Conservation (phyloP, 768 basidiomycete genomes). For the Amanita brunnescens region DNA sequence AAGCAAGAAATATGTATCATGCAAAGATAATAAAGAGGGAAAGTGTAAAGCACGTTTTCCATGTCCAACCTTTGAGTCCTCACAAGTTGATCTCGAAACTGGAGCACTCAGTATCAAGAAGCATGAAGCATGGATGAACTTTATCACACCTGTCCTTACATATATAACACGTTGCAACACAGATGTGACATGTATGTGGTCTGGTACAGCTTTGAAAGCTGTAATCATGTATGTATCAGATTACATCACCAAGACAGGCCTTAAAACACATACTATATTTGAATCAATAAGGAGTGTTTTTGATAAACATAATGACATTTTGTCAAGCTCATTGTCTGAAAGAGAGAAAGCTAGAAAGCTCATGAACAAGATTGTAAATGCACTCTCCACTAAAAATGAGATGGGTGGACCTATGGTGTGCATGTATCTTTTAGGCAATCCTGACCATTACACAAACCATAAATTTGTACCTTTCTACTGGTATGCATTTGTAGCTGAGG, state of each 20-base stretch:
- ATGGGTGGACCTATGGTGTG: conserved; percentile 23
- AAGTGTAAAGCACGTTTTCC: too few species aligned
- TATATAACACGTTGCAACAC: conserved; percentile 31
- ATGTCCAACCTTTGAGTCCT: conserved; percentile 12
- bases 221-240: conserved; percentile 37
- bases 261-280: conserved; percentile 33
- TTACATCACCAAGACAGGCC: conserved; percentile 31
- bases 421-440: too few species aligned
- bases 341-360: too few species aligned
- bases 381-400: conserved; percentile 10
- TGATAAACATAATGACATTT: conserved; percentile 19
- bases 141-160: conserved; percentile 18
- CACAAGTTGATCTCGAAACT: conserved; percentile 18
- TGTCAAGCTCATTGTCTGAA: conserved; percentile 14
- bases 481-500: conserved; percentile 22
- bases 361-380: too few species aligned
- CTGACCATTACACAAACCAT: too few species aligned
- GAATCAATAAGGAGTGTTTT: conserved; percentile 18
- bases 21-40: too few species aligned
- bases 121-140: conserved; percentile 29
- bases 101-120: conserved; percentile 24
- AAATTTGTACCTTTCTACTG: conserved; percentile 34
- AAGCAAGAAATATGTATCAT: too few species aligned
- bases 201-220: too few species aligned
- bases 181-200: too few species aligned